Base-by-base conservation (phyloP, 2,329 filamentous ascomycete species). In the Colletotrichum noveboracense region DNA sequence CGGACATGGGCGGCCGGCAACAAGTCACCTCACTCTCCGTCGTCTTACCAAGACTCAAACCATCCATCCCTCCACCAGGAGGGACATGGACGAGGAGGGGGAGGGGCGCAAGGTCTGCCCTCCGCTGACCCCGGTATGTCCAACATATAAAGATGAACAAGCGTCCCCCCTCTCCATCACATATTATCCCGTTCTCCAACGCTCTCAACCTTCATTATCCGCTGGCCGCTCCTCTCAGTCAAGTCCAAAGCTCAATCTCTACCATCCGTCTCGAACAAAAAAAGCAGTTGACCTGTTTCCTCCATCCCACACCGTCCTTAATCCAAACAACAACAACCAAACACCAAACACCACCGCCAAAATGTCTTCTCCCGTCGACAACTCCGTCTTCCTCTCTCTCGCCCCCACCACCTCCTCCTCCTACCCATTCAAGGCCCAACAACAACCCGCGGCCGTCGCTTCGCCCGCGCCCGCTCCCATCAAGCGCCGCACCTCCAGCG, bases 361-460 rank as follows among this genome's bases (percentile, higher is more conserved):
- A 28, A 77, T 78, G 73, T 78, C 73, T 71, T 66, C 71, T 38
- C 77, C 77, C 61, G 70, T 75, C 64, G 73, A 75, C 69, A 75
- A 66, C 73, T 75, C 77, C 65, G 64, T 75, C 66, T 93, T 93
- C 85, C 88, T 93, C 77, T 87, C 88, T 34, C 87, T 93, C 66
- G 90, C 89, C n/a, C 91, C 91, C 55, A 87, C 87, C 79, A 91
- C 88, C 34, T 92, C 91, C 18, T 83, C 86, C 74, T 91, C 89
- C 28, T 91, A 90, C 84, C 90, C 90, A 69, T 70, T 74, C 70
- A 76, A 26, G 38, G 48, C 30, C n/a, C 86, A 85, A 81, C 81
- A 83, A 60, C 85, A 84, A 32, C 80, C 81, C 76, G 12, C 71
- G 69, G 81, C 78, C 67, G 75, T 77, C 61, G 80, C 82, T 75